Base-by-base conservation (phyloP, 371 early-diverging fungal species). In the Mucor sp. region DNA sequence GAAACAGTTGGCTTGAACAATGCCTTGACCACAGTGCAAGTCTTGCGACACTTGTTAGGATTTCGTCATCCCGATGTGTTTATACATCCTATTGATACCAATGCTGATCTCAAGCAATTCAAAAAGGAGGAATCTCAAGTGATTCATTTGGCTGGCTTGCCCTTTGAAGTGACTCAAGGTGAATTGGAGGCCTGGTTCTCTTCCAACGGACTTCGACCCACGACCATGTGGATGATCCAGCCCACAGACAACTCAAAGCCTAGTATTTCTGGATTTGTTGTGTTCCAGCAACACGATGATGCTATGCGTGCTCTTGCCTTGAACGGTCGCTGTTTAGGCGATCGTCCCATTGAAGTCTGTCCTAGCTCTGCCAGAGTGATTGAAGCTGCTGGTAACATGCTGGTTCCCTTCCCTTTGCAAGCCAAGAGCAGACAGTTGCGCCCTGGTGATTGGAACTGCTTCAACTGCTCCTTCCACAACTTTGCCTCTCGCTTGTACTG, bases 401-500 rank as follows among this genome's bases (percentile, higher is more conserved):
- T 87, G 23, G 83, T 81, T 4, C 77, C 87, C 6, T 90, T 91
- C 70, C 89, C 89, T n/a, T 55, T 78, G n/a, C 80, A 81, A 64
- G 67, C 78, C 44, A 84, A 81, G 58, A 71, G 71, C 7, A 75
- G 80, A 23, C 65, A 72, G 5, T 53, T 76, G 7, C 83, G 89
- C 15, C 89, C 90, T 11, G 92, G 92, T 1, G 94, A 92, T 65
- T 94, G 94, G 94, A 78, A 88, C 23, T 94, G 94, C 69, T 78
- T 85, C 62, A 81, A 82, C 47, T 94, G 94, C 70, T 81, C 81
- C 28, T 89, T 89, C 65, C 88, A 90, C 69, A 94, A 94, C 74
- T 94, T 90, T 74, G 90, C 93, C 6, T 86, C 87, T 5, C 71
- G 94, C 19, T 74, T 83, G 21, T 76, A 75, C 3, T 94, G 94